Conservation (phyloP, 2,329 filamentous ascomycete species). For the Tolypocladium ovalisporum region DNA sequence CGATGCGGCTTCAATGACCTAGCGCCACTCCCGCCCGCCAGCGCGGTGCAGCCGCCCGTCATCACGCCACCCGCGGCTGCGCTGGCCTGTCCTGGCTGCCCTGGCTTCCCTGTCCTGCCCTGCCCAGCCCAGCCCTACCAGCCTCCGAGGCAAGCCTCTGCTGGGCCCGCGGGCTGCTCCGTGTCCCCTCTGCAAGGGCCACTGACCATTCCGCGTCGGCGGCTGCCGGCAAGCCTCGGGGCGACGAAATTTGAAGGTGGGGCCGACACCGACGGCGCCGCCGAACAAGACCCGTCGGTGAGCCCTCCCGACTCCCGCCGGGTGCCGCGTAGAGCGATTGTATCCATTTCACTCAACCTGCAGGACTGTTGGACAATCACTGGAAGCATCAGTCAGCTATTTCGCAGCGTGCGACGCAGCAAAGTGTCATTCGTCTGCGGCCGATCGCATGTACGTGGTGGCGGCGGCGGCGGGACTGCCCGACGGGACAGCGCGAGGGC, state of each 20-base stretch:
- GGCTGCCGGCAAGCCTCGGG: not conserved
- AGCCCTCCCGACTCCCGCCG: not conserved
- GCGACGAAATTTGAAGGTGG: not conserved
- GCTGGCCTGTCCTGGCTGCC: not conserved
- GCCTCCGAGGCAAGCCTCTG: not conserved
- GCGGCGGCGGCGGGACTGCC: not conserved
- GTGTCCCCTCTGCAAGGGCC: not conserved
- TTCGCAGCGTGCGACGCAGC: not conserved
- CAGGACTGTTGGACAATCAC: no score
- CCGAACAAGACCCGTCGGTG: not conserved
- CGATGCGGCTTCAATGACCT: not conserved
- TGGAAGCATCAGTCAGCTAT: not conserved
- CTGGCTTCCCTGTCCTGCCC: no score
- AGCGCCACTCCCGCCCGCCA: not conserved
- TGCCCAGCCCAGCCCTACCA: not conserved
- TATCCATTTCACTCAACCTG: no score
- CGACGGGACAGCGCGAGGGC: not conserved
- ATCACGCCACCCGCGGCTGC: not conserved
- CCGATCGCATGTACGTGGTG: not conserved
- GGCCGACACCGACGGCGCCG: not conserved
- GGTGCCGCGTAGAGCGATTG: not conserved
- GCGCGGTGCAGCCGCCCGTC: not conserved
- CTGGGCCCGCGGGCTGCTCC: not conserved
- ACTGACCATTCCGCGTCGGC: not conserved
- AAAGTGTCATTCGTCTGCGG: not conserved